Evolutionary conservation across 2,329 filamentous ascomycete species (phyloP).

Genomic region (Penicillium vulpinum): DNA sequence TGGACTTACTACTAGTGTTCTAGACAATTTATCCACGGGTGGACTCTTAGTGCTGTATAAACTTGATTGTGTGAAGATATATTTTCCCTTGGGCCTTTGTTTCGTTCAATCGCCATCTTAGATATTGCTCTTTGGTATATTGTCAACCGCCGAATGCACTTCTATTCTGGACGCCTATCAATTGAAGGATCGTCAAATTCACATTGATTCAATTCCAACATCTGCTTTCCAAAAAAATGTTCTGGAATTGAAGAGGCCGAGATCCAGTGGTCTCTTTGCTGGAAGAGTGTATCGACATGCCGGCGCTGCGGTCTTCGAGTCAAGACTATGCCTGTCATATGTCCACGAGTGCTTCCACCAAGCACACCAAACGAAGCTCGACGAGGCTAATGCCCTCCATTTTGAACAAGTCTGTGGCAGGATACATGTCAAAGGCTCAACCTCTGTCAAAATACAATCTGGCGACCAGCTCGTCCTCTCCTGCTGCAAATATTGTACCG

Average conservation of each 20-base stretch:
- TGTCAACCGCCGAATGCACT: not conserved
- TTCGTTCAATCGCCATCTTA: not conserved
- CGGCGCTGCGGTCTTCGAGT: not conserved
- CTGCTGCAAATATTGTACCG: conserved; percentile 42
- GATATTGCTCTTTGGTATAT: not conserved
- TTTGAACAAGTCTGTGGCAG: not conserved
- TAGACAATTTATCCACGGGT: not conserved
- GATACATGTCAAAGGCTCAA: not conserved
- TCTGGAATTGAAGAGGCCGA: not conserved
- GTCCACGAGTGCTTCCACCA: not conserved
- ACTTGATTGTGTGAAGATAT: not conserved
- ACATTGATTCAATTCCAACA: not conserved
- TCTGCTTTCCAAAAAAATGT: not conserved
- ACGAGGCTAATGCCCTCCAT: not conserved
- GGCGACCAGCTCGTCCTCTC: conserved; percentile 11
- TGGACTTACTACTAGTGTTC: not conserved
- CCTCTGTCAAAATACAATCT: not conserved
- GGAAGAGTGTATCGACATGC: not conserved
- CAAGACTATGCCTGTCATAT: conserved; percentile 1
- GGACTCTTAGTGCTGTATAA: not conserved
- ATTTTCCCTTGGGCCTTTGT: not conserved
- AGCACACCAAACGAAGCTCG: not conserved
- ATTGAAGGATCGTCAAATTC: not conserved
- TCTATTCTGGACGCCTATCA: not conserved
- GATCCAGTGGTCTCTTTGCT: not conserved